These are phyloP conservation scores for Trichoderma aggressivum DNA, from an alignment of 2,329 filamentous ascomycete species.

Conservation along the genomic window DNA sequence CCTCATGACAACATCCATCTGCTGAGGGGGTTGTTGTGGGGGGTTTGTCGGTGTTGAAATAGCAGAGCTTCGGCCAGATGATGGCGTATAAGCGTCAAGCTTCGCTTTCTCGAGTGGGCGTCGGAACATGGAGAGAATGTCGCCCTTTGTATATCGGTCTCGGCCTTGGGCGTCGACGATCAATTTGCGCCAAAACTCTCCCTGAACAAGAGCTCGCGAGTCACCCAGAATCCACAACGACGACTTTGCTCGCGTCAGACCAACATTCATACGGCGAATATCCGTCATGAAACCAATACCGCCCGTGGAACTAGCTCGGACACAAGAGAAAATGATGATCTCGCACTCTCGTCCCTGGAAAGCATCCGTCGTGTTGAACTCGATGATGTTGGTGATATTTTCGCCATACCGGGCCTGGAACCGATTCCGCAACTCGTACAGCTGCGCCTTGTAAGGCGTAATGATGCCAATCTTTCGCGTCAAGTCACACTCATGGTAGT, in stretches of 20 bases:
- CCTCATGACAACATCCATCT: constrained; percentile 21
- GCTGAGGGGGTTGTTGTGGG: neutral
- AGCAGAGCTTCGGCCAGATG: neutral
- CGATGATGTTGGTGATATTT: constrained; percentile 71
- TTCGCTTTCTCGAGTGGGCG: constrained; percentile 40
- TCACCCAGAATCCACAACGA: constrained; percentile 96
- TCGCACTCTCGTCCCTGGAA: constrained; percentile 97
- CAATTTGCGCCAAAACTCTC: constrained; percentile 85
- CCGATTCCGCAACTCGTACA: constrained; percentile 71
- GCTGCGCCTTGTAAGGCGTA: constrained; percentile 93
- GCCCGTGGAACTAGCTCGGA: constrained; percentile 85
- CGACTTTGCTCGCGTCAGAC: constrained; percentile 91
- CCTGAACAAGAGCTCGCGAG: constrained; percentile 78
- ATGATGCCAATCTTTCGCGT: constrained; percentile 91
- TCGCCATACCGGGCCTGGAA: constrained; percentile 74
- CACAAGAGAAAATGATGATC: constrained; percentile 98
- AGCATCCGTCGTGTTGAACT: constrained; percentile 98
- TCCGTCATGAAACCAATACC: constrained; percentile 98
- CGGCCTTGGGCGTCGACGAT: constrained; percentile 76
- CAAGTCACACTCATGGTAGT: constrained; percentile 68
- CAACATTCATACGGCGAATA: constrained; percentile 98
- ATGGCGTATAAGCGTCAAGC: constrained; percentile 23
- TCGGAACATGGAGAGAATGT: constrained; percentile 49
- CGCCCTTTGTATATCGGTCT: constrained; percentile 70
- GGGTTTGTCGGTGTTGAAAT: neutral